Base-by-base conservation (phyloP, 345 rosid species). In the Rhodomyrtus tomentosa region DNA sequence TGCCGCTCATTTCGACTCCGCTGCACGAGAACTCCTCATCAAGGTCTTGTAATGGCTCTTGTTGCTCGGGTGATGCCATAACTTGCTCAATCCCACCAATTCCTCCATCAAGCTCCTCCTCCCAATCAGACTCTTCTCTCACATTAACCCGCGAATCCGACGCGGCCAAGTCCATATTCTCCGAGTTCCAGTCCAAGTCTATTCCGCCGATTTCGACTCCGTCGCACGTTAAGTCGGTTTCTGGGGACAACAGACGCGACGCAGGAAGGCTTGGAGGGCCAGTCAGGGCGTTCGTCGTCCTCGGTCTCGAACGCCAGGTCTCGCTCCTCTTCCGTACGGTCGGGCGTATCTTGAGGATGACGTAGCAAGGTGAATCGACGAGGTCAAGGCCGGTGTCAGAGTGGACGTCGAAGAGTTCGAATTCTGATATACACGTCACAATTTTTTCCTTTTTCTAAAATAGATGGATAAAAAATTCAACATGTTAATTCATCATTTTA, bases 21-120 rank as follows among this genome's bases (percentile, higher is more conserved):
- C 90, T 85, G 84, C 89, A 83, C 80, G 87, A 82, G 82, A 90
- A 85, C 74, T 90, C 89, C 91, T 91, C 88, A 55, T 88, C 94
- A 3, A 87, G 86, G 80, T 85, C 86, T 40, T 81, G 85, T 29
- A 4, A 73, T 51, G 87, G 84, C 36, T 82, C 84, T 55, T 79
- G 85, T 15, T 48, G 85, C n/a, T 83, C 83, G 10, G 53, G 20
- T 7, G 74, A 82, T 53, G 86, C 89, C 20, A 36, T 68, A 45
- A 20, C 12, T 68, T 32, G 76, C 76, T 68, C 76, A 36, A 68
- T 36, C 25, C 13, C 6, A 20, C 76, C 45, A 4, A 32, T 20
- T 7, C 24, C 45, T 32, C 45, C 45, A 4, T 38, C 76, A 3
- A 36, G 4, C 25, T 42, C 85, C 80, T 89, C 90, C 59, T 89